Base-by-base conservation (phyloP, 305 asterid species). In the Fraxinus angustifolia region DNA sequence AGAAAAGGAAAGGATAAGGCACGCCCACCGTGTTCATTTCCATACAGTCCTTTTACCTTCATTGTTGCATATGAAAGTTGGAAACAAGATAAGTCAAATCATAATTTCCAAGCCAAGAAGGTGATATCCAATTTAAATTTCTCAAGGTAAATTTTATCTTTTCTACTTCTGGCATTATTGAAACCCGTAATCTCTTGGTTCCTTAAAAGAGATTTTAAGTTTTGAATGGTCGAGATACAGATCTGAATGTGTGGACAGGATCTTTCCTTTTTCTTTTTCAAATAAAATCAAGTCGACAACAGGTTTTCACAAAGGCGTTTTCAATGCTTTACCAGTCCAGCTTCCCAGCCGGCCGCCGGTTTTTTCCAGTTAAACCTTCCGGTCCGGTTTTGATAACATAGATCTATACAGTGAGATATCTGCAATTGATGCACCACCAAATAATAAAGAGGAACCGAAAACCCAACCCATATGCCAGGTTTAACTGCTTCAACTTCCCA, bases 351-450 rank as follows among this genome's bases (percentile, higher is more conserved):
- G 8, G 21, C 60, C 6, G 21, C 21, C 21, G 0, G 60, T 50
- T 50, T 53, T 53, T 53, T 53, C 65, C 23, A 53, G 10, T n/a
- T 53, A n/a, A 53, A 53, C 23, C 26, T 5, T n/a, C 26, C 65
- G 3, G 23, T 53, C 26, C 10, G 26, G 65, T 53, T 53, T 53
- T n/a, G 26, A 53, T n/a, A 53, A 0, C 23, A 53, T 53, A n/a
- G 65, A 53, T 53, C 53, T 35, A 60, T 74, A 78, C 30, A 83
- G 30, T 75, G 75, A 56, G 68, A 50, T 68, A 28, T 35, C 60
- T 14, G 70, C 34, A 71, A 75, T 8, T 11, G 58, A 53, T 45
- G 35, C 60, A 76, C 65, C 58, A 76, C 78, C 33, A 42, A 10
- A 48, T 10, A 21, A 75, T 36, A 75, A 75, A 75, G 36, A 48